Conservation (phyloP, 2,329 filamentous ascomycete species). For the Ciborinia camelliae region DNA sequence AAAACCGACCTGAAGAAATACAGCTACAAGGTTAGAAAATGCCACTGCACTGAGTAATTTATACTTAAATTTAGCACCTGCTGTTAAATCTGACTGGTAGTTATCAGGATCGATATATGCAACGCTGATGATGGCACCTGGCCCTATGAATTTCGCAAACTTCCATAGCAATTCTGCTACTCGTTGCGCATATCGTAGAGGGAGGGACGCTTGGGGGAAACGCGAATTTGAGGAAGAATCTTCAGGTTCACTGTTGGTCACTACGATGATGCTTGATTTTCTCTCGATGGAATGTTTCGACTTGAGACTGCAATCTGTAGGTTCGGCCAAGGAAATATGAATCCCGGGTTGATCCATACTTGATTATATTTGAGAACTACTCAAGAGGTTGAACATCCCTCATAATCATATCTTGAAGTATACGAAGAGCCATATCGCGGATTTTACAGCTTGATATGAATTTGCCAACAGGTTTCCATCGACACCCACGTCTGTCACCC, state of each 20-base stretch:
- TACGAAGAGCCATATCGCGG: background rate
- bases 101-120: constrained; percentile 45
- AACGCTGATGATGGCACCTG: constrained; percentile 40
- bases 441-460: background rate
- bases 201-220: background rate
- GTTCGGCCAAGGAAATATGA: no score
- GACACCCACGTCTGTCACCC: background rate
- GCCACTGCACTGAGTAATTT: constrained; percentile 52
- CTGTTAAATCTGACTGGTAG: constrained; percentile 53
- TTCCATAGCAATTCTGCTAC: constrained; percentile 11
- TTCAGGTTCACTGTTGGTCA: background rate
- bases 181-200: background rate
- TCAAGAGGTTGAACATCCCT: no score
- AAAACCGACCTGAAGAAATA: constrained; percentile 31
- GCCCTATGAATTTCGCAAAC: constrained; percentile 49
- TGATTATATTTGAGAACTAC: no score
- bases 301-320: background rate
- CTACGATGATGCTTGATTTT: no score
- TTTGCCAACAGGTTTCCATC: background rate
- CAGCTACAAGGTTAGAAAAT: constrained; percentile 53
- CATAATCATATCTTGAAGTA: no score
- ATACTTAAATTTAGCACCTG: constrained; percentile 50
- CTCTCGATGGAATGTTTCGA: background rate
- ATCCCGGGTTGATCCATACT: background rate
- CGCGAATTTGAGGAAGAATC: background rate